These are phyloP conservation scores for Cordyceps javanica DNA, from an alignment of 2,329 filamentous ascomycete genomes.

Conservation along the genomic window DNA sequence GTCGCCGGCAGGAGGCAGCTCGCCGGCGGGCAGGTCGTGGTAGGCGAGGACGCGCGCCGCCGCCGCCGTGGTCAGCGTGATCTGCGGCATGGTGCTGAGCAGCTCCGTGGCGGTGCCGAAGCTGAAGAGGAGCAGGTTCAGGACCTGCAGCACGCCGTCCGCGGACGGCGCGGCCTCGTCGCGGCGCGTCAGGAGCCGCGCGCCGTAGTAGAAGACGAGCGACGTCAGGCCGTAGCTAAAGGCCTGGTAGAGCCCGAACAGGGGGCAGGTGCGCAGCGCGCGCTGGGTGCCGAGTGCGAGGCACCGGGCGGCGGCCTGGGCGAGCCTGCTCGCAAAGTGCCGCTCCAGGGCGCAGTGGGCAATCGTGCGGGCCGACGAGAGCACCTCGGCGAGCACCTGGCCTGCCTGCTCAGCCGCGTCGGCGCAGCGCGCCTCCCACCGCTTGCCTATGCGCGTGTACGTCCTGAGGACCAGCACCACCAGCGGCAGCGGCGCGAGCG, in stretches of 20 bases:
- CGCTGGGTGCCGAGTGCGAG: slow-evolving; percentile 59
- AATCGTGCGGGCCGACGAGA: slow-evolving; percentile 74
- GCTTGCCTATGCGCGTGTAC: slow-evolving; percentile 58
- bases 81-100: slow-evolving; percentile 71
- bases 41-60: slow-evolving; percentile 68
- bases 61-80: slow-evolving; percentile 66
- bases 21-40: slow-evolving; percentile 47
- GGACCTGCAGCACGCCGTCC: slow-evolving; percentile 61
- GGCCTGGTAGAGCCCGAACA: slow-evolving; percentile 74
- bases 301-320: slow-evolving; percentile 41
- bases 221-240: slow-evolving; percentile 67
- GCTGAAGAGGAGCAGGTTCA: slow-evolving; percentile 79
- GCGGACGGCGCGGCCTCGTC: slow-evolving; percentile 39
- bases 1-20: not conserved
- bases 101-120: slow-evolving; percentile 66
- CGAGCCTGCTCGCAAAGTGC: slow-evolving; percentile 63
- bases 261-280: slow-evolving; percentile 59
- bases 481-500: slow-evolving; percentile 61
- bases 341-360: slow-evolving; percentile 66
- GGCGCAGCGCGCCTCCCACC: slow-evolving; percentile 67
- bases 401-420: slow-evolving; percentile 53
- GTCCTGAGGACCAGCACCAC: slow-evolving; percentile 59
- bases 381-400: slow-evolving; percentile 60
- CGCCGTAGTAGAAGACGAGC: slow-evolving; percentile 78
- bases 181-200: slow-evolving; percentile 47